A percentile compares a stretch with the other conserved stretches of the same genome.
Evolutionary conservation across 2,329 filamentous ascomycete genomes (phyloP).

Genomic region (Nigrograna mackinnonii): DNA sequence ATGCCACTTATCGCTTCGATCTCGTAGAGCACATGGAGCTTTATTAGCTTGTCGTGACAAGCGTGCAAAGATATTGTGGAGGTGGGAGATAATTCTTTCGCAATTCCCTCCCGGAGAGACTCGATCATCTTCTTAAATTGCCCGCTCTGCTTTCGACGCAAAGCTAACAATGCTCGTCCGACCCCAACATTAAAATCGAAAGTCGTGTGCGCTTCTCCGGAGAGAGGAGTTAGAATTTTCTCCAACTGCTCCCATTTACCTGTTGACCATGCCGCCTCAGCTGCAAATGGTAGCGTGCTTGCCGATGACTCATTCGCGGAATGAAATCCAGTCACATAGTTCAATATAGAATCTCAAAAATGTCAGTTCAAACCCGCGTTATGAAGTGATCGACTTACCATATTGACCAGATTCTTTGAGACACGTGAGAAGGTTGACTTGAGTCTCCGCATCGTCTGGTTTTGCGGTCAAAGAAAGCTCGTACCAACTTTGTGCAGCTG

Average conservation of each 20-base stretch:
- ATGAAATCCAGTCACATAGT: slow-evolving; percentile 80
- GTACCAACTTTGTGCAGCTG: slow-evolving; percentile 96
- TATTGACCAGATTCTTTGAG: slow-evolving; percentile 95
- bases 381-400: slow-evolving; percentile 55
- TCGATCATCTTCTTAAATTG: slow-evolving; percentile 63
- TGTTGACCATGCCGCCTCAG: slow-evolving; percentile 91
- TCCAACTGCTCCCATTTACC: slow-evolving; percentile 77
- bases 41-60: slow-evolving; percentile 82
- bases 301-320: slow-evolving; percentile 27
- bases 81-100: slow-evolving; percentile 74
- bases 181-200: slow-evolving; percentile 83
- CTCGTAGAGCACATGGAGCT: slow-evolving; percentile 85
- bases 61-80: slow-evolving; percentile 80
- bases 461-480: slow-evolving; percentile 83
- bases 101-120: slow-evolving; percentile 69
- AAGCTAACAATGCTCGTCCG: slow-evolving; percentile 67
- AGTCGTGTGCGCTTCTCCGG: slow-evolving; percentile 36
- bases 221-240: slow-evolving; percentile 57
- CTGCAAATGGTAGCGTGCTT: slow-evolving; percentile 76
- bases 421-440: slow-evolving; percentile 83
- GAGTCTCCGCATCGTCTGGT: slow-evolving; percentile 75
- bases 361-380: slow-evolving; percentile 18
- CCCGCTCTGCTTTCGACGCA: slow-evolving; percentile 56
- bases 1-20: slow-evolving; percentile 72
- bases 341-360: slow-evolving; percentile 74